A percentile compares a stretch with the other conserved stretches of the same genome.
phyloP scores from a whole-genome alignment of 768 basidiomycete genomes.

The Hypholoma sublateritium region DNA sequence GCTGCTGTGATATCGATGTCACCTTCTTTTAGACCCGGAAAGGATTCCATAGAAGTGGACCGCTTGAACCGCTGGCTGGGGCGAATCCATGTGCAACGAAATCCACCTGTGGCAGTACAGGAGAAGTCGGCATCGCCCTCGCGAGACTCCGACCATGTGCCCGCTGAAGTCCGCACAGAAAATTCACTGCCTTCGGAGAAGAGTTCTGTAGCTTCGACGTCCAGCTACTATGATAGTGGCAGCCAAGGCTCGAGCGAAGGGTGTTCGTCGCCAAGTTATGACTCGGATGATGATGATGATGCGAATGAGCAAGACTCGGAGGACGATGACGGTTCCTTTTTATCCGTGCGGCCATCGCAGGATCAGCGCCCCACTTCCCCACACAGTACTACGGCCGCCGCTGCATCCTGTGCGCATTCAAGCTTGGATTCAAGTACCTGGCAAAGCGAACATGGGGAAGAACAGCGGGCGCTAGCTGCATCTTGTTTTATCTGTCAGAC shows the following conservation, averaged over 20 bases:
- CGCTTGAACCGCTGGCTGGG: slow-evolving; percentile 1
- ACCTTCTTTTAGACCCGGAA: not conserved
- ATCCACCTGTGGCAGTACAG: not conserved
- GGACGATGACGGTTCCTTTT: not conserved
- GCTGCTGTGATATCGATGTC: not conserved
- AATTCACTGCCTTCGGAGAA: not conserved
- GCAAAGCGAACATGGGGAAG: not conserved
- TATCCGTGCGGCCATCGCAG: not conserved
- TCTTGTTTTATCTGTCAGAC: slow-evolving; percentile 5
- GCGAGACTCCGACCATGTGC: not conserved
- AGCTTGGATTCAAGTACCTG: not conserved
- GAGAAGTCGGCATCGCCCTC: not conserved
- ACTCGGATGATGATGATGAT: not conserved
- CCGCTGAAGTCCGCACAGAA: not conserved
- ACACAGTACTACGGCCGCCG: too few species aligned
- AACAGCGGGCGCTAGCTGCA: not conserved
- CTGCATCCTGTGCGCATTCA: not conserved
- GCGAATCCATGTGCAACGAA: not conserved
- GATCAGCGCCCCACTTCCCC: not conserved
- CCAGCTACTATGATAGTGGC: not conserved
- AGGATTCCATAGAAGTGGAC: not conserved
- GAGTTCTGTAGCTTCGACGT: not conserved
- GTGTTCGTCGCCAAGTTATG: not conserved
- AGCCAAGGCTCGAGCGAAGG: not conserved
- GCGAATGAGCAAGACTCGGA: not conserved